Base-by-base conservation (phyloP, 495 filamentous ascomycete genomes). In the Talaromyces thailandensis region DNA sequence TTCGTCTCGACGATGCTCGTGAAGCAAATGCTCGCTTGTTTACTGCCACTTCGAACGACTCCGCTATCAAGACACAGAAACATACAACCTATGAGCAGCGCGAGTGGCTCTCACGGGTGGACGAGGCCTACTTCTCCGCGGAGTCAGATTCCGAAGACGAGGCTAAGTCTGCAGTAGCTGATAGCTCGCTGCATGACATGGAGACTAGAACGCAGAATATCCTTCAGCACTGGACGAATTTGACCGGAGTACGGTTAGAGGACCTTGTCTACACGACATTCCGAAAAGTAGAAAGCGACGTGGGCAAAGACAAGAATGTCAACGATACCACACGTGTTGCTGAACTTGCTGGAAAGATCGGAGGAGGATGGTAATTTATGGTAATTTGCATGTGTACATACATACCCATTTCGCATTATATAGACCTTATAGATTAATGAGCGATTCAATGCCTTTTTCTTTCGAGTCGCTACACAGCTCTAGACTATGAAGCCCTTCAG, bases 101-200 rank as follows among this genome's bases (percentile, higher is more conserved):
- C 68, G 84, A 87, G 14, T 97, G 93, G 95, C 73, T 96, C 63
- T 84, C 80, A 28, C 82, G 82, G 62, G 90, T 98, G 21, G 94
- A 98, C 65, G 93, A 97, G 74, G 92, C 92, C 18, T 98, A 98
- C 72, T 98, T 88, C 68, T 96, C 92, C 48, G 90, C 84, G 24
- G 83, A 86, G 24, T 88, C 88, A 31, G 80, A 78, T 52, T 76
- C 77, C 2, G 77, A 80, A 25, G 25, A 56, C n/a, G 70, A 71
- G 9, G 5, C 35, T 3, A 65, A 70, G 7, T 25, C 28, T 29
- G 29, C 51, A 35, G 12, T 24, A 6, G 18, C 40, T 11, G 25
- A 48, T 18, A 32, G 60, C 6, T 70, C 70, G 2, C 58, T 74
- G 3, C 52, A 52, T 8, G 70, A 75, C 3, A 78, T 72, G 62